phyloP scores from a whole-genome alignment of 2,329 filamentous ascomycete species.

The Arthrobotrys musiformis region DNA sequence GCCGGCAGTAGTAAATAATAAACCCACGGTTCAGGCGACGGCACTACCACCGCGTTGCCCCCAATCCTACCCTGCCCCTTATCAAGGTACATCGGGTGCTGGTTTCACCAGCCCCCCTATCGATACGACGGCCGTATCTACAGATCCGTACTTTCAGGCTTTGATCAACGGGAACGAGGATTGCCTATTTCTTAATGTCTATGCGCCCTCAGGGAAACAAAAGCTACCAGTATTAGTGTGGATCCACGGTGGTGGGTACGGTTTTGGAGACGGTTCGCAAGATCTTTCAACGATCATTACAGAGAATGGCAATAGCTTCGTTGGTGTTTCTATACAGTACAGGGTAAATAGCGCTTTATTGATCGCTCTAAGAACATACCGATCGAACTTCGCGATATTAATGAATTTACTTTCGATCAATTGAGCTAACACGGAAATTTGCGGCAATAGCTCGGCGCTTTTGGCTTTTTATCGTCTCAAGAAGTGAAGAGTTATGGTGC shows the following conservation, averaged over 20 bases:
- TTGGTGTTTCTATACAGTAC: constrained; percentile 83
- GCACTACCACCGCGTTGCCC: constrained; percentile 10
- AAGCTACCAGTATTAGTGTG: constrained; percentile 66
- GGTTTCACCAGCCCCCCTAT: constrained; percentile 8
- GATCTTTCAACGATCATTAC: constrained; percentile 50
- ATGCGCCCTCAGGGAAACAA: constrained; percentile 60
- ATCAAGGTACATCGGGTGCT: constrained; percentile 14
- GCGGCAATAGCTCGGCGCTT: constrained; percentile 70
- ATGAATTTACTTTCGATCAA: too few species aligned
- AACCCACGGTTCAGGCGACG: constrained; percentile 12
- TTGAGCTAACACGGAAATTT: neutral
- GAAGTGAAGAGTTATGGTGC: constrained; percentile 65
- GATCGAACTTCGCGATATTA: too few species aligned
- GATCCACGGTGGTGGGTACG: constrained; percentile 66
- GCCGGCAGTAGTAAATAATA: neutral
- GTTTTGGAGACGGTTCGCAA: constrained; percentile 60
- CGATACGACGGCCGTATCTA: neutral
- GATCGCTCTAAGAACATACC: too few species aligned
- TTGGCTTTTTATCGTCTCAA: constrained; percentile 76
- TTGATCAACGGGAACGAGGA: constrained; percentile 60
- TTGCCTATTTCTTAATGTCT: constrained; percentile 63
- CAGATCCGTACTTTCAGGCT: constrained; percentile 14
- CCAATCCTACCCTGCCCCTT: constrained; percentile 16
- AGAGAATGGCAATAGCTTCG: constrained; percentile 68
- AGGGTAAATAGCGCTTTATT: constrained; percentile 58